Evolutionary conservation across 169 alveolate species (phyloP).

Genomic region (Eimeria acervulina): DNA sequence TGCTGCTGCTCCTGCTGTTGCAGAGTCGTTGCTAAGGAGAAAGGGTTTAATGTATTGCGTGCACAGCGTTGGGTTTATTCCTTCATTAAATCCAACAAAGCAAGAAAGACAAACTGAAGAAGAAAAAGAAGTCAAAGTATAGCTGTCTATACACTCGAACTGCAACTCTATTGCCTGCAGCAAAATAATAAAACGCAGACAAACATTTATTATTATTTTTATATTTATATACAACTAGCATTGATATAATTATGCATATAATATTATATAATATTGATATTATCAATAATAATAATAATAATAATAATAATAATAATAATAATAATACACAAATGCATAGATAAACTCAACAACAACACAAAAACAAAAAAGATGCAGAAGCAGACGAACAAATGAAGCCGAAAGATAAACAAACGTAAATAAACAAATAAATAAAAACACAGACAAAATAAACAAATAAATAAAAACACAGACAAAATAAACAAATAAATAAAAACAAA

Average conservation of each 20-base stretch:
- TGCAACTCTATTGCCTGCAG: slow-evolving; percentile 10
- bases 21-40: background rate
- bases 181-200: background rate
- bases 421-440: background rate
- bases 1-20: background rate
- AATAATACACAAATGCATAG: no score
- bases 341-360: background rate
- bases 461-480: background rate
- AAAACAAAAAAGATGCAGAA: background rate
- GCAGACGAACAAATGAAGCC: no score
- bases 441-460: background rate
- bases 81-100: background rate
- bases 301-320: no score
- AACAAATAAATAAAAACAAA: no score
- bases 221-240: no score
- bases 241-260: no score
- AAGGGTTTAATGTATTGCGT: background rate
- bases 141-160: slow-evolving; percentile 59
- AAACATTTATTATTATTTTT: no score
- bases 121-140: background rate
- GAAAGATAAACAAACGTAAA: background rate
- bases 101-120: slow-evolving; percentile 38
- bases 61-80: background rate
- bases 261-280: no score
- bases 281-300: no score